Base-by-base conservation (phyloP, 108 stramenopile species). In the Fragilaria radians region DNA sequence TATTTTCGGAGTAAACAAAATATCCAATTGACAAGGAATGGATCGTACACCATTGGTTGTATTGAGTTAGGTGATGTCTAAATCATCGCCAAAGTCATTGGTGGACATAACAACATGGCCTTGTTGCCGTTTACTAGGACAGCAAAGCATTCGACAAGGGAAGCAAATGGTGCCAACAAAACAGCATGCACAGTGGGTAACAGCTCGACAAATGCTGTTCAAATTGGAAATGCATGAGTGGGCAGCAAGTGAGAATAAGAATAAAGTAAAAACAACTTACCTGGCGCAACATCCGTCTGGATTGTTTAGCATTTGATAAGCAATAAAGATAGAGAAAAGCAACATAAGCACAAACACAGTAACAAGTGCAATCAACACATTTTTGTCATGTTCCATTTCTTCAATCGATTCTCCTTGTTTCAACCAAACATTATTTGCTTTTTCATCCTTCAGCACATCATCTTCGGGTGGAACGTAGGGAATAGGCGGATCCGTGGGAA, bases 261-360 rank as follows among this genome's bases (percentile, higher is more conserved):
- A 63, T 19, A 36, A 14, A n/a, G 53, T n/a, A 25, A 25, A 29
- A 61, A 48, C 33, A n/a, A 45, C 71, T 1, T 57, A 73, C 66
- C 72, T 66, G 32, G 83, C 76, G 54, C 80, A 88, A 49, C 79
- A 73, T 32, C 86, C 86, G 63, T 82, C 68, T 24, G 86, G 86
- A 73, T 88, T 88, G 32, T 88, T 74, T 50, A 83, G 68, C 74
- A 82, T 78, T 71, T 88, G 86, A 48, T 85, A 79, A 0, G 86
- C 86, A 1, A 81, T 77, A 42, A 72, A 69, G 9, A 88, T 66
- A 46, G 77, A 61, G 47, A 84, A 63, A 28, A 82, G 54, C 27
- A 88, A 57, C 5, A 76, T 68, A 29, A 79, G 66, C 21, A 70
- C 70, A 45, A 71, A 66, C 21, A 48, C 46, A 22, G 59, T 49